Base-by-base conservation (phyloP, 2,329 filamentous ascomycete genomes). In the Cladophialophora chaetospira region DNA sequence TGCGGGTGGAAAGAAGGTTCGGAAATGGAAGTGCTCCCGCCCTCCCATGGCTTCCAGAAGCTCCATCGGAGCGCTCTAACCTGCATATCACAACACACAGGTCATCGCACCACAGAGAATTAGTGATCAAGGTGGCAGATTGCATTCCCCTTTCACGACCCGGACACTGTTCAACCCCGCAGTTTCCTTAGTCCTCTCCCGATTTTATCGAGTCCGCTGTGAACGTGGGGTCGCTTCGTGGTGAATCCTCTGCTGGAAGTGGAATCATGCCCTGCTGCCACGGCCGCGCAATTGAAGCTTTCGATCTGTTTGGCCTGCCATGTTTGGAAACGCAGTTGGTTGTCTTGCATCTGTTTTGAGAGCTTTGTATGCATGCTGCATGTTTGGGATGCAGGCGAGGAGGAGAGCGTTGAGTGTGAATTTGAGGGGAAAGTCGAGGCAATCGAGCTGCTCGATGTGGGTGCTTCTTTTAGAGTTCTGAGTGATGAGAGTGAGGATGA, bases 251-350 rank as follows among this genome's bases (percentile, higher is more conserved):
- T 43, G n/a, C 23, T 36, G 5, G 48, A 53, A 19, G 43, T 50
- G 33, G 35, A 23, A 10, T 51, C 23, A 19, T 31, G 28, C 13
- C 25, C 51, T 33, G 54, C 23, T 38, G 49, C 45, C 25, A 38
- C 23, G 5, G 61, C 55, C 1, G 58, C 55, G 17, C 38, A 46
- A 15, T 55, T 55, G 35, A 55, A 63, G 13, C 21, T 33, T 15
- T 57, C 55, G 19, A 63, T 50, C 45, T 63, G 57, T 46, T 59
- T 57, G 15, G 51, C 31, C 38, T 63, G 61, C 61, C 58, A 61
- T n/a, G 40, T 26, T 10, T 49, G n/a, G 57, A 57, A 63, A 5
- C 57, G 57, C 15, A 56, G 57, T 43, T 60, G 57, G 35, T 58
- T 53, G n/a, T 23, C 15, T 2, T 50, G 58, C 58, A 61, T 63